phyloP scores from a whole-genome alignment of 2,329 filamentous ascomycete genomes.

The Cladosporium cucumerinum region DNA sequence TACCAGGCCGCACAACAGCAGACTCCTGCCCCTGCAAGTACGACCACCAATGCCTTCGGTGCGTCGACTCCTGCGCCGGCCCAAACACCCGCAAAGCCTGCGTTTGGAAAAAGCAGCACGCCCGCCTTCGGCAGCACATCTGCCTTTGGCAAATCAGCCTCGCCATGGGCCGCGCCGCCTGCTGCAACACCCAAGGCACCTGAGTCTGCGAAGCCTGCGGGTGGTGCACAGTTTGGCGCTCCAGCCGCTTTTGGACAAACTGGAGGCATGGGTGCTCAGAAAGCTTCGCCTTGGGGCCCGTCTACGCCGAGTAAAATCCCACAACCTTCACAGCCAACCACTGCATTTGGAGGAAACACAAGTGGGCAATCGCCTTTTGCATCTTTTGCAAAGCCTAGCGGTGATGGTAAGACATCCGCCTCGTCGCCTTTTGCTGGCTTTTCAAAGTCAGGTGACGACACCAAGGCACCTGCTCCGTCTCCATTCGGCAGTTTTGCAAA shows the following conservation, averaged over 20 bases:
- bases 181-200: constrained; percentile 10
- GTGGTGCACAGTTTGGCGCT: constrained; percentile 13
- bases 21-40: constrained; percentile 18
- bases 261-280: constrained; percentile 26
- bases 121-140: constrained; percentile 26
- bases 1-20: constrained; percentile 34
- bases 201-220: constrained; percentile 25
- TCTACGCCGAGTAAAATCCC: constrained; percentile 3
- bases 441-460: constrained; percentile 16
- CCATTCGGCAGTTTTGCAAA: constrained; percentile 15
- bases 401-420: constrained; percentile 4
- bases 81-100: constrained; percentile 18
- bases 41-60: constrained; percentile 33
- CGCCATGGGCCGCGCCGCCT: constrained; percentile 28
- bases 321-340: background rate
- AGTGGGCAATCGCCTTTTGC: constrained; percentile 19
- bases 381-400: background rate
- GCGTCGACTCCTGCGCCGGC: constrained; percentile 17
- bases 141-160: constrained; percentile 26
- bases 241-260: constrained; percentile 24
- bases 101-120: constrained; percentile 29
- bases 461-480: constrained; percentile 14
- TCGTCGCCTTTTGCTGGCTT: constrained; percentile 35
- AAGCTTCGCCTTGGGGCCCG: constrained; percentile 26
- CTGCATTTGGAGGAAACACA: constrained; percentile 21